A percentile compares a stretch with the other conserved stretches of the same genome.
These are phyloP conservation scores for Candida railenensis DNA, from an alignment of 805 yeast genomes.

Conservation along the genomic window DNA sequence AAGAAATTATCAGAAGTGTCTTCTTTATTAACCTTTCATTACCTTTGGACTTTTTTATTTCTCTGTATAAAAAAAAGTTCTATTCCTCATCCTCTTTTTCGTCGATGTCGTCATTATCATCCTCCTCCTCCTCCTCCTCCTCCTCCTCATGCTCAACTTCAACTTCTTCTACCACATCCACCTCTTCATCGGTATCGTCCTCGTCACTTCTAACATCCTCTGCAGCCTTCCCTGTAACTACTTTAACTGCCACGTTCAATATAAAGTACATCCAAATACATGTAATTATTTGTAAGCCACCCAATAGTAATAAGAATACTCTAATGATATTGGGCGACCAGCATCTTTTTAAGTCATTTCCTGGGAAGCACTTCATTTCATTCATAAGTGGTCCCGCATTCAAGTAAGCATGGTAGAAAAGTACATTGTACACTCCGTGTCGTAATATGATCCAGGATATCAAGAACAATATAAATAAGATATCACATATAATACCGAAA, in stretches of 20 bases:
- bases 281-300: slow-evolving; percentile 64
- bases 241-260: slow-evolving; percentile 64
- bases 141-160: slow-evolving; percentile 25
- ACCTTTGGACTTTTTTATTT: not conserved
- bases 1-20: too few species aligned
- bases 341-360: slow-evolving; percentile 41
- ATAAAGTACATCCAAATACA: slow-evolving; percentile 77
- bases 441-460: slow-evolving; percentile 68
- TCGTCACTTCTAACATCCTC: slow-evolving; percentile 86
- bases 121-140: slow-evolving; percentile 15
- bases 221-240: slow-evolving; percentile 65
- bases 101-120: slow-evolving; percentile 12
- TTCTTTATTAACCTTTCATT: not conserved
- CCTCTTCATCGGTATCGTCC: slow-evolving; percentile 51
- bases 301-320: slow-evolving; percentile 54
- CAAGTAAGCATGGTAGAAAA: slow-evolving; percentile 56
- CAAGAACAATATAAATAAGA: slow-evolving; percentile 65
- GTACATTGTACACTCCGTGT: slow-evolving; percentile 70
- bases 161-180: slow-evolving; percentile 7
- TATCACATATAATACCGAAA: slow-evolving; percentile 58
- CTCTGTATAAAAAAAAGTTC: slow-evolving; percentile 13
- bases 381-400: slow-evolving; percentile 42
- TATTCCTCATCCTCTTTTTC: slow-evolving; percentile 27
- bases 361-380: slow-evolving; percentile 39
- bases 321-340: slow-evolving; percentile 47